These are phyloP conservation scores for Monocercomonoides exilis DNA, from an alignment of 78 protist genomes.

Conservation along the genomic window DNA sequence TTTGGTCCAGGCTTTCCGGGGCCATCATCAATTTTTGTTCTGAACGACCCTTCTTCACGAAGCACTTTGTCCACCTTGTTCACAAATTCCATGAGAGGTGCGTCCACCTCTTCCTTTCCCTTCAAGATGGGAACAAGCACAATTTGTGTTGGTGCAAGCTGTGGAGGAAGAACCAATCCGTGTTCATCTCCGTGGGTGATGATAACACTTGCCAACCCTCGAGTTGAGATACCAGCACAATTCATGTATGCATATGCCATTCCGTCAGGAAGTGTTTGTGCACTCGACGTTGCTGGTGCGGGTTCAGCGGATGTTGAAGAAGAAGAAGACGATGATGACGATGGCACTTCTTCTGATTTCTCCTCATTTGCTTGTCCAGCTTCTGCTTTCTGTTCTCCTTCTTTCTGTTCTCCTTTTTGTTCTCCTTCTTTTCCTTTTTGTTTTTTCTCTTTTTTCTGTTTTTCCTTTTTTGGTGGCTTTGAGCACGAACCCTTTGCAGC, in stretches of 20 bases:
- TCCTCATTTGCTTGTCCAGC: too few species aligned
- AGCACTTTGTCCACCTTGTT: neutral
- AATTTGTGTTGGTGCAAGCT: neutral
- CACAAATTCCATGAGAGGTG: neutral
- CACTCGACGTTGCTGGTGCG: neutral
- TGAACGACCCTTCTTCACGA: constrained; percentile 16
- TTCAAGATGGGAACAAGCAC: constrained; percentile 30
- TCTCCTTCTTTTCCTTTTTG: too few species aligned
- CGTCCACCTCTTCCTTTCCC: neutral
- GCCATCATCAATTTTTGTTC: constrained; percentile 8
- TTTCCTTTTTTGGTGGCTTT: neutral
- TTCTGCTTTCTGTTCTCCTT: too few species aligned
- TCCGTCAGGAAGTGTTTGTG: neutral
- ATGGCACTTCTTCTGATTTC: too few species aligned
- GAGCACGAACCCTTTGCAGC: neutral
- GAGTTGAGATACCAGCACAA: constrained; percentile 46
- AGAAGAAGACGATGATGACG: too few species aligned
- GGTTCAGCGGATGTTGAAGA: neutral
- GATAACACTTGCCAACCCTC: constrained; percentile 29
- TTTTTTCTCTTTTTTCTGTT: neutral
- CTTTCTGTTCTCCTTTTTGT: neutral
- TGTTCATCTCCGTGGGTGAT: constrained; percentile 35
- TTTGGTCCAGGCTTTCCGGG: constrained; percentile 21
- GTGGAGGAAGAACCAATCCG: neutral
- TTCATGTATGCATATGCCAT: constrained; percentile 27